Evolutionary conservation across 164 flowering plant species (phyloP).

Genomic region (Brasenia schreberi): DNA sequence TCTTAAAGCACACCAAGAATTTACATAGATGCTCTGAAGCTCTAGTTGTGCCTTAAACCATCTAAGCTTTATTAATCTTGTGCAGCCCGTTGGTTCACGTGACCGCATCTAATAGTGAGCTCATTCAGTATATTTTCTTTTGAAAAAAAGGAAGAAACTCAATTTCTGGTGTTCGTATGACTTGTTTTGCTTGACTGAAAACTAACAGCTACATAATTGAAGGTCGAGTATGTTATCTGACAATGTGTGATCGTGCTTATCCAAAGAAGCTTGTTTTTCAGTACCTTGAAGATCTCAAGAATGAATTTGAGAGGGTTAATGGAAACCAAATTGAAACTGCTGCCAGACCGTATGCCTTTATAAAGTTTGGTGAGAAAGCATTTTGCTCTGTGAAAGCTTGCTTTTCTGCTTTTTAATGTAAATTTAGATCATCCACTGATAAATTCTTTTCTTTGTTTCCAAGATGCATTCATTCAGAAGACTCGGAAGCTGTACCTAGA

Average conservation of each 20-base stretch:
- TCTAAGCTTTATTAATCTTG: too few relatives aligned
- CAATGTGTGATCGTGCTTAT: constrained; percentile 89
- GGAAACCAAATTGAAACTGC: constrained; percentile 88
- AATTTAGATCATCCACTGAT: not conserved
- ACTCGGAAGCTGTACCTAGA: constrained; percentile 86
- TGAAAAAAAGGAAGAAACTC: too few relatives aligned
- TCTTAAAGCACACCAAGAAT: too few relatives aligned
- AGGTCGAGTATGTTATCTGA: constrained; percentile 83
- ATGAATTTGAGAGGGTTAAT: constrained; percentile 83
- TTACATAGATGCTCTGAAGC: too few relatives aligned
- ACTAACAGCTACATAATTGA: constrained; percentile 64
- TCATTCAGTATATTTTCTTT: too few relatives aligned
- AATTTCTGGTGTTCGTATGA: not conserved
- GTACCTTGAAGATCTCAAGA: constrained; percentile 77
- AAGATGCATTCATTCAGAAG: constrained; percentile 88
- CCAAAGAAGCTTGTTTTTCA: constrained; percentile 94
- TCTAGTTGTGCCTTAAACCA: too few relatives aligned
- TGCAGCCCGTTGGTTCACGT: too few relatives aligned
- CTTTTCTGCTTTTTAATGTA: not conserved
- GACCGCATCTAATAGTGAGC: too few relatives aligned
- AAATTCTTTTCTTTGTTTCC: constrained; percentile 5
- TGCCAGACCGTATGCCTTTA: constrained; percentile 87
- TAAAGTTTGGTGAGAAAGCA: constrained; percentile 50
- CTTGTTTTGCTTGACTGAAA: not conserved
- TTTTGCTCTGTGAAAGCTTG: not conserved